These are phyloP conservation scores for Saururus chinensis DNA, from an alignment of 164 flowering plant species.

Conservation along the genomic window DNA sequence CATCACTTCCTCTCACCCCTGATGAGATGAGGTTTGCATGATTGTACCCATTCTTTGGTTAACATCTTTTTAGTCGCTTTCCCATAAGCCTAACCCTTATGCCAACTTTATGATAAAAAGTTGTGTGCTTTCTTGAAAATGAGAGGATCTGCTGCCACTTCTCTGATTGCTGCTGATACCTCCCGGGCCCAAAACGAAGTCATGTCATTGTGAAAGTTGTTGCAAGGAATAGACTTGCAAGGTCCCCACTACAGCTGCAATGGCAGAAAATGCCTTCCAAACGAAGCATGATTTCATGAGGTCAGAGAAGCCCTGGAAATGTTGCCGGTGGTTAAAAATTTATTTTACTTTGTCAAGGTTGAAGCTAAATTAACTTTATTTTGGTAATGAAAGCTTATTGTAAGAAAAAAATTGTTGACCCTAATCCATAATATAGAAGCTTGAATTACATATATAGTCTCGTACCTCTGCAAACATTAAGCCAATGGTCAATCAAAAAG, in stretches of 20 bases:
- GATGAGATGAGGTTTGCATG: slow-evolving; percentile 10
- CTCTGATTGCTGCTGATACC: background rate
- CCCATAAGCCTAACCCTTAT: background rate
- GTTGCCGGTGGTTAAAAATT: too few species aligned
- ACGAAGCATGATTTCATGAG: background rate
- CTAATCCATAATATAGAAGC: too few species aligned
- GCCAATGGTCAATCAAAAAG: too few species aligned
- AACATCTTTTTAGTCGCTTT: slow-evolving; percentile 11
- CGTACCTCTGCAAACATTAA: too few species aligned
- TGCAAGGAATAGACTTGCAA: background rate
- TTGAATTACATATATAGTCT: too few species aligned
- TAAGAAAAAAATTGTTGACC: too few species aligned
- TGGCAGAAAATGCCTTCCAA: background rate
- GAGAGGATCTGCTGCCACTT: slow-evolving; percentile 4
- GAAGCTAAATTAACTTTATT: too few species aligned
- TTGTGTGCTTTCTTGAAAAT: slow-evolving; percentile 7
- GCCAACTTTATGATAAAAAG: slow-evolving; percentile 5
- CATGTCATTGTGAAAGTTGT: background rate
- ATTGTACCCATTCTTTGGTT: slow-evolving; percentile 7
- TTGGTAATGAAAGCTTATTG: too few species aligned
- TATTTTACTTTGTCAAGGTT: too few species aligned
- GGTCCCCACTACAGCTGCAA: background rate
- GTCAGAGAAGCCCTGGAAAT: too few species aligned
- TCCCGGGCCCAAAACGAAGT: background rate
- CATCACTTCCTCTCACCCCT: background rate